Evolutionary conservation across 768 basidiomycete species (phyloP).

Genomic region (Amanita pseudoporphyria): DNA sequence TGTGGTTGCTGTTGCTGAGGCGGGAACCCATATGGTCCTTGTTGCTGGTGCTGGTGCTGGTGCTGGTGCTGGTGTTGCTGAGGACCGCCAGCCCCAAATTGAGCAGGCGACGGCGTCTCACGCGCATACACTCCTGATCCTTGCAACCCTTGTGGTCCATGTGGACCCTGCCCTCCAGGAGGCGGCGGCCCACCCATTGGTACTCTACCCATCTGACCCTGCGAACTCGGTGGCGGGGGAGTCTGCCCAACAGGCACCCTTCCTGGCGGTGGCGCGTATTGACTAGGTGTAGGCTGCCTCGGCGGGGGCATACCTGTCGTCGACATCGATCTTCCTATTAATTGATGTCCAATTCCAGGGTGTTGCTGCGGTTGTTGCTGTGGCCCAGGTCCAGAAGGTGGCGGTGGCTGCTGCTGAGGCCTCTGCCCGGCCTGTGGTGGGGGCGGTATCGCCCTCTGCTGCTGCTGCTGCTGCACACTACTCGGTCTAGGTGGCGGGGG

Average conservation of each 20-base stretch:
- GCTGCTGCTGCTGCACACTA: slow-evolving; percentile 47
- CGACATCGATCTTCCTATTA: slow-evolving; percentile 22
- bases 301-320: slow-evolving; percentile 18
- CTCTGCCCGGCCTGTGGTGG: slow-evolving; percentile 15
- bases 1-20: slow-evolving; percentile 20
- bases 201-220: slow-evolving; percentile 22
- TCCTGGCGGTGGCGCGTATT: slow-evolving; percentile 37
- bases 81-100: slow-evolving; percentile 13
- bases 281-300: slow-evolving; percentile 37
- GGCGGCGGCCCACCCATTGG: slow-evolving; percentile 14
- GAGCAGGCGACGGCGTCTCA: slow-evolving; percentile 29
- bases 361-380: slow-evolving; percentile 15
- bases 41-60: not conserved
- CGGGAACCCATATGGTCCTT: slow-evolving; percentile 12
- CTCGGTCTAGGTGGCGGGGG: slow-evolving; percentile 61
- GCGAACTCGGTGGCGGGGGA: slow-evolving; percentile 30
- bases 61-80: no score
- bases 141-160: slow-evolving; percentile 16
- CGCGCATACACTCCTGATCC: slow-evolving; percentile 23
- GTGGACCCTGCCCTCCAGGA: slow-evolving; percentile 9
- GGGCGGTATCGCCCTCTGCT: slow-evolving; percentile 25
- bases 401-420: not conserved
- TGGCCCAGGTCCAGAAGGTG: not conserved
- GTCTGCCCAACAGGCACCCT: slow-evolving; percentile 34
- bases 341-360: slow-evolving; percentile 18